A percentile compares a stretch with the other conserved stretches of the same genome.
These are phyloP conservation scores for Lactarius quietus DNA, from an alignment of 768 basidiomycete genomes.

Conservation along the genomic window DNA sequence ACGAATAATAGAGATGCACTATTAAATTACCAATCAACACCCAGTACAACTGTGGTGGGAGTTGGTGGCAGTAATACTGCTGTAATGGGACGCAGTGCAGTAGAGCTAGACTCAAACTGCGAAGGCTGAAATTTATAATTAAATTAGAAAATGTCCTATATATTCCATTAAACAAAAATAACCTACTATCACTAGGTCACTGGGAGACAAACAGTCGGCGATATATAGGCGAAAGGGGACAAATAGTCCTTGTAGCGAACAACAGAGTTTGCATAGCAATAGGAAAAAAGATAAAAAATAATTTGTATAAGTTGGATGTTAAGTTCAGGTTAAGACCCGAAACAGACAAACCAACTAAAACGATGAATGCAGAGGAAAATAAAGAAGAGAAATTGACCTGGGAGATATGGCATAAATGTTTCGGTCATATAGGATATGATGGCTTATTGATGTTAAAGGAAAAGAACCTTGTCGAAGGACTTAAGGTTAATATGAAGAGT, in stretches of 20 bases:
- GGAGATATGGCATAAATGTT: background rate
- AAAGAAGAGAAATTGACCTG: background rate
- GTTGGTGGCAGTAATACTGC: too few species aligned
- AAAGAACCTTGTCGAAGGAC: background rate
- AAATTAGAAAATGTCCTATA: too few species aligned
- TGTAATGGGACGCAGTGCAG: too few species aligned
- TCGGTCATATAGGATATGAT: background rate
- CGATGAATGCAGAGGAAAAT: too few species aligned
- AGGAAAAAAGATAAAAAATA: background rate
- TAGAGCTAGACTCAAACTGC: too few species aligned
- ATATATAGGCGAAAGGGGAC: background rate
- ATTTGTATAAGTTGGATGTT: background rate
- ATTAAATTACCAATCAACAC: too few species aligned
- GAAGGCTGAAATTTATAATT: too few species aligned
- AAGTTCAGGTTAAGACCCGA: too few species aligned
- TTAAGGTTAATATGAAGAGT: background rate
- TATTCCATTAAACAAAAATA: too few species aligned
- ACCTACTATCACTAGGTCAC: background rate
- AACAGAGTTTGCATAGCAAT: background rate
- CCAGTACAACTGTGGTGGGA: too few species aligned
- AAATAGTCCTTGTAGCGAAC: fast-evolving
- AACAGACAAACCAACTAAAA: too few species aligned
- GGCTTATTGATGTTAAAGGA: background rate
- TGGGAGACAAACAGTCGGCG: background rate
- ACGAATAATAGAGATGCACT: too few species aligned